Base-by-base conservation (phyloP, 1,139 yeast species). In the Geotrichum citri-aurantii region DNA sequence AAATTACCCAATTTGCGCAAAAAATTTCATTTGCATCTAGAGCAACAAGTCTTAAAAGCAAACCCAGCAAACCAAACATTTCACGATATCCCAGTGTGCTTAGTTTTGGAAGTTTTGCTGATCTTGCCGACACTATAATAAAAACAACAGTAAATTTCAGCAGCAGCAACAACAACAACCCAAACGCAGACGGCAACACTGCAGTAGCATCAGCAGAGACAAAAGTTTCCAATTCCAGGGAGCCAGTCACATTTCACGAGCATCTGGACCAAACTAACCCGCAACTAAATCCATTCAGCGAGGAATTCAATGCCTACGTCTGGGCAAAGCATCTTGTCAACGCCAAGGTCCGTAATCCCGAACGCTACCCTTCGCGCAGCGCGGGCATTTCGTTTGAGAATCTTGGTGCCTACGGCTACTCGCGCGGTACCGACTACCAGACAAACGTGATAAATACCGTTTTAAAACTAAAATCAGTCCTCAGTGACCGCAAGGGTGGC, bases 351-450 rank as follows among this genome's bases (percentile, higher is more conserved):
- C 73, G 77, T n/a, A 89, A 86, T 64, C 83, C 85, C 0, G 90
- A 84, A 2, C 79, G 83, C 67, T 87, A 81, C 70, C 85, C 84
- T 65, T 83, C 83, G 14, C 78, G 83, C 46, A 77, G 81, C 19
- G 73, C 88, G 60, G 92, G 93, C 19, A 74, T 88, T 50, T 79
- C 84, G 2, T 88, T 83, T 76, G 78, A 80, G 62, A 73, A 86
- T 64, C 73, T 88, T 62, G 71, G 86, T 59, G 91, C 90, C 2
- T 79, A 77, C 62, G 96, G 95, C 63, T 78, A 79, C 59, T 88
- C 89, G 6, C 75, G 85, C 1, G 92, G 85, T 68, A 79, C 88
- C 1, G 90, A 86, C 66, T 88, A 85, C 71, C 93, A 87, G 71
- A 75, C 85, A 17, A 86, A 88, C 3, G 82, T 85, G 10, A 65